A percentile compares a stretch with the other conserved stretches of the same genome.
These are phyloP conservation scores for Aquilaria yunnanensis DNA, from an alignment of 345 rosid genomes.

Conservation along the genomic window DNA sequence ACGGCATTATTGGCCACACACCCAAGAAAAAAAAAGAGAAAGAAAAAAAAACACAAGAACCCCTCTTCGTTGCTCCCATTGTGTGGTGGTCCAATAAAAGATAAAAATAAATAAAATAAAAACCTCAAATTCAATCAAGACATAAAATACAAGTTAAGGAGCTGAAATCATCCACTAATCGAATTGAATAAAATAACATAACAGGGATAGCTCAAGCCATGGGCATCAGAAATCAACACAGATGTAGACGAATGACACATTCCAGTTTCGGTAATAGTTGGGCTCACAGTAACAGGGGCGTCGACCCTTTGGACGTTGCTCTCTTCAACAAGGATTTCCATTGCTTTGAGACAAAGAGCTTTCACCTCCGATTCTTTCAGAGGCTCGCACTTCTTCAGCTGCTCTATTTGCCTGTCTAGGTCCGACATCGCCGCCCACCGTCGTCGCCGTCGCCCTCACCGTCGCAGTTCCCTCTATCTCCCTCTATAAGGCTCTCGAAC, in stretches of 20 bases:
- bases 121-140: slow-evolving; percentile 2
- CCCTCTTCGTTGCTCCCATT: too few relatives aligned
- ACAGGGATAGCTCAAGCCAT: slow-evolving; percentile 1
- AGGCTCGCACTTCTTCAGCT: slow-evolving; percentile 92
- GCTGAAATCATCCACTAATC: background rate
- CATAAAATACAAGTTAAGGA: background rate
- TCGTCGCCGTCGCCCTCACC: background rate
- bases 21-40: too few relatives aligned
- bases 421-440: slow-evolving; percentile 62
- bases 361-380: slow-evolving; percentile 95
- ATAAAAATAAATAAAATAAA: background rate
- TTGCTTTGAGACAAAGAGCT: slow-evolving; percentile 91
- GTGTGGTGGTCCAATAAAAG: too few relatives aligned
- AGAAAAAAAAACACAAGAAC: too few relatives aligned
- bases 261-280: background rate
- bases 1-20: too few relatives aligned
- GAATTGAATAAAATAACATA: slow-evolving; percentile 9
- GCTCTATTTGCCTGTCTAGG: slow-evolving; percentile 93
- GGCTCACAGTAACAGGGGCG: slow-evolving; percentile 86
- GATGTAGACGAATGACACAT: background rate
- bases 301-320: slow-evolving; percentile 97
- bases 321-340: slow-evolving; percentile 95
- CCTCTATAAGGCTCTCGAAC: too few relatives aligned
- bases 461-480: too few relatives aligned
- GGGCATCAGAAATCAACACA: background rate